Evolutionary conservation across 2,329 filamentous ascomycete species (phyloP).

Genomic region (Epicoccum nigrum): DNA sequence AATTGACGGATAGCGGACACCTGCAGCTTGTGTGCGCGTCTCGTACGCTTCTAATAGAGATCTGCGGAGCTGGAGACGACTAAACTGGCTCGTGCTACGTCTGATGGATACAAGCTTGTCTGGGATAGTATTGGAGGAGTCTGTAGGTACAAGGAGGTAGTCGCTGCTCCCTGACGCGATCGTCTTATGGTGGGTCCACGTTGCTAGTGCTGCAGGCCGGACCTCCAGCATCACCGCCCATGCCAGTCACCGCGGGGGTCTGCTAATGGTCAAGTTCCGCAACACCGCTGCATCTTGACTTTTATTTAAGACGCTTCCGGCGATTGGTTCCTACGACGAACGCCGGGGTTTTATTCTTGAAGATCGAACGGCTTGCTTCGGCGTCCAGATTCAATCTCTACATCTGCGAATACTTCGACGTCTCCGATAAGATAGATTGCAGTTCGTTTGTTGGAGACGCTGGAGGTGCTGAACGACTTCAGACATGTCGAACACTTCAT

Average conservation of each 20-base stretch:
- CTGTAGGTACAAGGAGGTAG: slow-evolving; percentile 7
- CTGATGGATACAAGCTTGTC: slow-evolving; percentile 4
- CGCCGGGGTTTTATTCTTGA: not conserved
- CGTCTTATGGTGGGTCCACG: slow-evolving; percentile 1
- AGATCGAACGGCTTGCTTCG: not conserved
- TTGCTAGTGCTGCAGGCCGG: slow-evolving; percentile 12
- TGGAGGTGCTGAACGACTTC: too few relatives aligned
- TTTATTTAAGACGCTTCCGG: not conserved
- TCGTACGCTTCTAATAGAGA: not conserved
- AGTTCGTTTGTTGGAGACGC: not conserved
- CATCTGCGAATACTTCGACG: not conserved
- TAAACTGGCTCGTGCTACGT: not conserved
- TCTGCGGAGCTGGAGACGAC: not conserved
- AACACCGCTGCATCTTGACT: slow-evolving; percentile 2
- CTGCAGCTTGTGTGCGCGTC: slow-evolving; percentile 28
- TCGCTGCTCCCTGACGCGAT: slow-evolving; percentile 5
- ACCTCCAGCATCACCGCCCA: slow-evolving; percentile 4
- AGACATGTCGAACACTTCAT: not conserved
- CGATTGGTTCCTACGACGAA: not conserved
- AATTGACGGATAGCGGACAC: slow-evolving; percentile 33
- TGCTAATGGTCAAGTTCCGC: slow-evolving; percentile 2
- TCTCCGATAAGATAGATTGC: slow-evolving; percentile 5
- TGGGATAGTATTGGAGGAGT: not conserved
- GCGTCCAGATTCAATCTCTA: not conserved
- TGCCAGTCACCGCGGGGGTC: slow-evolving; percentile 11